A percentile compares a stretch with the other conserved stretches of the same genome.
Conservation (phyloP, 805 yeast genomes). For the Candida gorgasii region DNA sequence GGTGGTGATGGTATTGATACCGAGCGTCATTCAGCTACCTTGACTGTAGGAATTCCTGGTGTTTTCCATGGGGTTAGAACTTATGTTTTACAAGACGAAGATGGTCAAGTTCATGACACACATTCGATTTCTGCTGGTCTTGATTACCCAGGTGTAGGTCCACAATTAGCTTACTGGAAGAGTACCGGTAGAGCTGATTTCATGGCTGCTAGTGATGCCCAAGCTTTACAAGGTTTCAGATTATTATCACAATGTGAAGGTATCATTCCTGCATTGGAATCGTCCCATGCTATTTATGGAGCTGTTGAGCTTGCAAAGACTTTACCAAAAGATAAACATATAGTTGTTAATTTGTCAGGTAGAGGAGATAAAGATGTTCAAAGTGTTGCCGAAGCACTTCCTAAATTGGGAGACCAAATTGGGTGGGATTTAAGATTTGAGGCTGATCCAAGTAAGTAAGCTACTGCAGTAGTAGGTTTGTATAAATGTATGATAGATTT, state of each 20-base stretch:
- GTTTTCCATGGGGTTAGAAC: slow-evolving; percentile 98
- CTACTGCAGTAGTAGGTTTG: too few species aligned
- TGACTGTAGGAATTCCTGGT: slow-evolving; percentile 94
- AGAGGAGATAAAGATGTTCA: slow-evolving; percentile 99
- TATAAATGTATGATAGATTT: slow-evolving; percentile 3
- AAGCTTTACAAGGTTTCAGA: slow-evolving; percentile 89
- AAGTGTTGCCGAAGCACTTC: slow-evolving; percentile 93
- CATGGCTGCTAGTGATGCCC: slow-evolving; percentile 91
- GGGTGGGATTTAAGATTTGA: slow-evolving; percentile 96
- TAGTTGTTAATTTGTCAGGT: slow-evolving; percentile 90
- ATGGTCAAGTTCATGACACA: slow-evolving; percentile 97
- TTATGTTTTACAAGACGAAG: slow-evolving; percentile 83
- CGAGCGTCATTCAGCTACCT: slow-evolving; percentile 87
- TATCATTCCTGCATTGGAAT: slow-evolving; percentile 97
- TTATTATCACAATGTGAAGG: slow-evolving; percentile 92
- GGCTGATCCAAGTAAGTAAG: slow-evolving; percentile 41
- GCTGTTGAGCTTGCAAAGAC: slow-evolving; percentile 85
- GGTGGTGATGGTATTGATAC: slow-evolving; percentile 97
- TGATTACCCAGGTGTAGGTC: slow-evolving; percentile 99
- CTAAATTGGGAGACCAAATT: slow-evolving; percentile 84
- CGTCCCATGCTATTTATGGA: slow-evolving; percentile 94
- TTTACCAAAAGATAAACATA: slow-evolving; percentile 72
- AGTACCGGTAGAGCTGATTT: slow-evolving; percentile 89
- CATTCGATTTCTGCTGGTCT: slow-evolving; percentile 98
- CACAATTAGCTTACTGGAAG: slow-evolving; percentile 95